Evolutionary conservation across 2,329 filamentous ascomycete species (phyloP), one percentile per base, ranked within the genome.

Genomic region (Pseudocercospora cruenta): DNA sequence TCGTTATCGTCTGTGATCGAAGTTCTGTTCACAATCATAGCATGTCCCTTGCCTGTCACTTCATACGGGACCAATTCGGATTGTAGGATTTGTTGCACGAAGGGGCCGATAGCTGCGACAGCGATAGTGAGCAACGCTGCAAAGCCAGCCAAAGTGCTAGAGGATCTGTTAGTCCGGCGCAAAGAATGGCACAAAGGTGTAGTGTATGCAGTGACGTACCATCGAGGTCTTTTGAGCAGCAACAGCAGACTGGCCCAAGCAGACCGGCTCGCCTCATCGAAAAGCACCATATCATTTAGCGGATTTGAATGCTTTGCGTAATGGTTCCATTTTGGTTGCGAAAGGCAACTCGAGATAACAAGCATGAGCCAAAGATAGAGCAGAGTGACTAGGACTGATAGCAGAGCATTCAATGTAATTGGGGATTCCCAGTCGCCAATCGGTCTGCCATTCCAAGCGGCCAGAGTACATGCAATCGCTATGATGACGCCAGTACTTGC

Each of bases 251-350:
- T 43, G 39, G 12, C 39, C 39, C 39, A 43, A 14, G 39, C 39
- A n/a, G 39, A 43, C n/a, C 39, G 10, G 10, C 12, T 14, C 10
- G 39, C 39, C n/a, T 43, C 3, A n/a, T 43, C 39, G 39, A 43
- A 43, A 4, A 43, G 8, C 3, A 14, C 39, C 39, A 43, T 43
- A n/a, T 43, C 39, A 14, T 43, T 12, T n/a, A 43, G n/a, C n/a
- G 12, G 10, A 14, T 9, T 12, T 14, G 10, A 3, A 43, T 43
- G 10, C 12, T 43, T 26, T 22, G 57, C 43, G 12, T 43, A 60
- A 24, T 60, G 57, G 33, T 60, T 60, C 57, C 57, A 60, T 45
- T 60, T 60, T 3, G 45, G 57, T 10, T 60, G 57, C 7, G 57
- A 31, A 47, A 60, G 36, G 36, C 28, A 60, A 28, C 43, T 60